A percentile compares a stretch with the other conserved stretches of the same genome.
Evolutionary conservation across 768 basidiomycete species (phyloP).

Genomic region (Lyophyllum semitale): DNA sequence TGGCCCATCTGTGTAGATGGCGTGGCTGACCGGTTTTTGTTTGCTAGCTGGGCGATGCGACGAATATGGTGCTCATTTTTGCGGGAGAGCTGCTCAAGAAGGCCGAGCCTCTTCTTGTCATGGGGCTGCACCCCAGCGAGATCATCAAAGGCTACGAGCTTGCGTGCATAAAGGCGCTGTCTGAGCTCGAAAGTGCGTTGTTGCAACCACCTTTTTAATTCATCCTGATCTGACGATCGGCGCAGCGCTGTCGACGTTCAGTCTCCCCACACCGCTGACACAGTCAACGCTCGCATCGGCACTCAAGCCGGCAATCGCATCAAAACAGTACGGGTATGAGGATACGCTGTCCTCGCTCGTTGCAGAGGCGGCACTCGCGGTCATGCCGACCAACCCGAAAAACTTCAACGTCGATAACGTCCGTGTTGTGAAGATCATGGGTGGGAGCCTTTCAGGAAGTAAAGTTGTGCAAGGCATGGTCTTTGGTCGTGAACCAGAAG

Average conservation of each 20-base stretch:
- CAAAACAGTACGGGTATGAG: slow-evolving; percentile 97
- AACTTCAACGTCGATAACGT: slow-evolving; percentile 99
- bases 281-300: slow-evolving; percentile 70
- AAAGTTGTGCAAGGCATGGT: slow-evolving; percentile 97
- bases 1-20: not conserved
- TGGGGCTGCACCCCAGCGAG: slow-evolving; percentile 98
- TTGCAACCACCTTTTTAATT: not conserved
- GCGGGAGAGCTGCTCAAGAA: slow-evolving; percentile 95
- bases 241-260: slow-evolving; percentile 69
- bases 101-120: slow-evolving; percentile 87
- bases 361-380: slow-evolving; percentile 87
- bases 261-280: slow-evolving; percentile 72
- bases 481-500: slow-evolving; percentile 94
- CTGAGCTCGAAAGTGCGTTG: slow-evolving; percentile 87
- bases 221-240: slow-evolving; percentile 15
- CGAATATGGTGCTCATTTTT: slow-evolving; percentile 93
- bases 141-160: slow-evolving; percentile 95
- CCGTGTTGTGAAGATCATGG: slow-evolving; percentile 98
- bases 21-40: not conserved
- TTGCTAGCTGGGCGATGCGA: slow-evolving; percentile 92
- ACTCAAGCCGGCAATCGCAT: slow-evolving; percentile 89
- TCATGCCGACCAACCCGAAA: slow-evolving; percentile 87
- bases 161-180: slow-evolving; percentile 78
- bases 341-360: slow-evolving; percentile 80
- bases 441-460: slow-evolving; percentile 82